Conservation (phyloP, 192 early-diverging fungal genomes). For the Coemansia pectinata region DNA sequence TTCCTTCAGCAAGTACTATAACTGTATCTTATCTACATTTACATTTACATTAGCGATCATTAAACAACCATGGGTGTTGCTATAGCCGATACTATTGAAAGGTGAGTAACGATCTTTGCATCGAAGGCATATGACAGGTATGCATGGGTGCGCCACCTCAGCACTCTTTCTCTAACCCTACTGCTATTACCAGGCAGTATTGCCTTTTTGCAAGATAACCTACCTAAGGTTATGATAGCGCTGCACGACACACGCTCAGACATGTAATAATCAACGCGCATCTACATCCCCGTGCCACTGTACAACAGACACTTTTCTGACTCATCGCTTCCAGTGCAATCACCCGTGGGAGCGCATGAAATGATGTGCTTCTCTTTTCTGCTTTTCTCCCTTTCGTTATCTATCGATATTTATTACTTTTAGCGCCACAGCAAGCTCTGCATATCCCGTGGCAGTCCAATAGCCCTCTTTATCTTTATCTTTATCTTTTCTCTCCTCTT, state of each 20-base stretch:
- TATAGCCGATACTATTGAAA: neutral
- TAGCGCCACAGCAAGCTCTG: neutral
- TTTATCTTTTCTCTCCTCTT: neutral
- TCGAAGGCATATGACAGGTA: too few species aligned
- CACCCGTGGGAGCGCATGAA: constrained; percentile 1
- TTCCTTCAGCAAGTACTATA: neutral
- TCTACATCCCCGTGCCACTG: neutral
- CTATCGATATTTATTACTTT: neutral
- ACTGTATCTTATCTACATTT: too few species aligned
- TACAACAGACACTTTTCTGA: neutral
- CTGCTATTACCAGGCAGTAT: too few species aligned
- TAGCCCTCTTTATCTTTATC: neutral
- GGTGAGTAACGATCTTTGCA: too few species aligned
- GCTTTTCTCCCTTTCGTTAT: neutral
- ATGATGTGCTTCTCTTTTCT: neutral
- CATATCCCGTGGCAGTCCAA: neutral
- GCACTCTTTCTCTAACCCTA: too few species aligned
- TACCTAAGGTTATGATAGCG: too few species aligned
- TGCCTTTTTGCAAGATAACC: too few species aligned
- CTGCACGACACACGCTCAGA: too few species aligned
- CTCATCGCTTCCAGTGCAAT: neutral
- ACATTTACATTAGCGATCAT: too few species aligned
- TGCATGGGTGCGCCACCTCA: too few species aligned
- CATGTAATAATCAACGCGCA: neutral
- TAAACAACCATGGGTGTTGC: neutral